Evolutionary conservation across 495 filamentous ascomycete species (phyloP).

Genomic region (Lasiosphaeria hispida): DNA sequence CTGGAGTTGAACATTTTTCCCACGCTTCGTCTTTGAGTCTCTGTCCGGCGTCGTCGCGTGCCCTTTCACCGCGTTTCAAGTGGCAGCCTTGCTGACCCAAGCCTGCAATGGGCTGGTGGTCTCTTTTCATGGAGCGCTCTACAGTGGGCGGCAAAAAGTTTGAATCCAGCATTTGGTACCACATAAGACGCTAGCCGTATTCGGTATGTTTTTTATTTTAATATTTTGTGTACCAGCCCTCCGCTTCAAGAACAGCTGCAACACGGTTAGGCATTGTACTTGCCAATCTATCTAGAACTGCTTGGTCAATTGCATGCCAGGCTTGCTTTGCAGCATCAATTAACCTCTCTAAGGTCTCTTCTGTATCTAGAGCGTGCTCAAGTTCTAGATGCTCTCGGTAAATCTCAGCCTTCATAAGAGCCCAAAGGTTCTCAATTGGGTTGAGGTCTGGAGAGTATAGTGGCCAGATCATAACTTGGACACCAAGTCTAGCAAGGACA

Average conservation of each 20-base stretch:
- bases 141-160: slow-evolving; percentile 2
- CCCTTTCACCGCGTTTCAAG: no score
- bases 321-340: background rate
- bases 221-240: background rate
- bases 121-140: no score
- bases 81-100: no score
- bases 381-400: background rate
- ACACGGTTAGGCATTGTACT: background rate
- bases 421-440: no score
- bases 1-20: no score
- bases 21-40: no score
- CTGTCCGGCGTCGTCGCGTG: no score
- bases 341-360: background rate
- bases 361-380: background rate
- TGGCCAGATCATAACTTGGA: no score
- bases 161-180: background rate
- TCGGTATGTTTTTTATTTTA: background rate
- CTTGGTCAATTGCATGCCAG: background rate
- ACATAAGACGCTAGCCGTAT: background rate
- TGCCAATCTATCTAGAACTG: background rate
- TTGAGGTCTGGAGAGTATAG: no score
- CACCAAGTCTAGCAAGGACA: no score
- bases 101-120: no score
- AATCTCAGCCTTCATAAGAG: background rate
- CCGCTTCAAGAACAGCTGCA: background rate